Evolutionary conservation across 768 basidiomycete species (phyloP), one percentile per base, ranked within the genome.

Genomic region (Collybia sordida): DNA sequence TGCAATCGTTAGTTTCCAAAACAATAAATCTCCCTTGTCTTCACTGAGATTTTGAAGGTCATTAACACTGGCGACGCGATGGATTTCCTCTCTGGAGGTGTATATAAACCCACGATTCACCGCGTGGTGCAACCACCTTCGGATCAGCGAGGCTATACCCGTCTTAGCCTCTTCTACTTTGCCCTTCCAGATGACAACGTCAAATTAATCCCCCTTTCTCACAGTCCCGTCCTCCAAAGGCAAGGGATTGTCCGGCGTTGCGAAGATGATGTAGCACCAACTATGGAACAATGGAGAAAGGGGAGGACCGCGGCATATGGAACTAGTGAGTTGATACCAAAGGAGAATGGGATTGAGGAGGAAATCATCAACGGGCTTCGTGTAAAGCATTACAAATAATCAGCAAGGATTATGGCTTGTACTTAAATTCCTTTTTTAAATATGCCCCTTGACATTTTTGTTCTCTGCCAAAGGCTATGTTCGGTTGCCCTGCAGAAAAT

Each of bases 81-180:
- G 47, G 72, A 75, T 23, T 76, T 77, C 61, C 63, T 78, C 11
- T 74, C 71, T 8, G 76, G 76, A 0, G 75, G 77, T 3, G 74
- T 64, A 53, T 77, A 78, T 57, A 68, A 67, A 15, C 70, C 70
- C 12, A 78, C 77, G 0, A 75, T 77, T 44, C 77, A 79, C 45
- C 28, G 77, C 39, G 79, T 81, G 19, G 61, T 74, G 37, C 78
- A 78, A 50, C 79, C 78, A 1, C 79, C 79, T 2, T 41, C 53
- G 1, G 75, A 78, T 52, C 79, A 81, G 50, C 68, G 64, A 6
- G 62, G 62, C 21, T 64, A 62, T 40, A 58, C 70, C 6, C 73
- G 79, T 15, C 64, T 81, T 0, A 74, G 78, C 5, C 64, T 70
- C 6, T 76, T 75, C 59, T 78, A 79, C 54, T 79, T 81, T 53